Percentiles rank a stretch among this genome's conserved stretches.
phyloP scores from a whole-genome alignment of 2,329 filamentous ascomycete species.

The Fusarium chlamydosporum region DNA sequence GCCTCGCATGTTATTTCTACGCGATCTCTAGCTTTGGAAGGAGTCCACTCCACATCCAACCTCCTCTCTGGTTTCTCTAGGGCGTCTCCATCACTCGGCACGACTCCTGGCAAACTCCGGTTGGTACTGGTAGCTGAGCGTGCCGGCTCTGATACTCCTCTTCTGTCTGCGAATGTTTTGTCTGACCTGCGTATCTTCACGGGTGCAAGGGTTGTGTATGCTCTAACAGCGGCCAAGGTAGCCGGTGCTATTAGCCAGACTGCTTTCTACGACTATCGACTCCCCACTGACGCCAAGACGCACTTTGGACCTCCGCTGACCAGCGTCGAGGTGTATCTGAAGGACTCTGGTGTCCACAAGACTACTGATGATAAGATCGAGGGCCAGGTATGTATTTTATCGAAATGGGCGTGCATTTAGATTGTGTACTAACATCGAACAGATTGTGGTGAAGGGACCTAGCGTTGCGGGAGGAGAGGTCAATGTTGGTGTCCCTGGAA shows the following conservation, averaged over 20 bases:
- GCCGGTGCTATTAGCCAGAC: conserved; percentile 92
- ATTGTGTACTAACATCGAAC: conserved; percentile 24
- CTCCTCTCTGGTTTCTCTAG: conserved; percentile 67
- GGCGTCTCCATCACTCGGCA: conserved; percentile 71
- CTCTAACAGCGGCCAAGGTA: conserved; percentile 84
- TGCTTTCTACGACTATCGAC: conserved; percentile 87
- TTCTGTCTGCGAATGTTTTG: conserved; percentile 77
- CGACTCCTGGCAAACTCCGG: conserved; percentile 79
- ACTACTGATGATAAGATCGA: conserved; percentile 73
- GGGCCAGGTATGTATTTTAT: conserved; percentile 70
- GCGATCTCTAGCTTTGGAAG: conserved; percentile 75
- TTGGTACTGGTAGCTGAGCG: conserved; percentile 85
- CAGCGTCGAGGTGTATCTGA: conserved; percentile 82
- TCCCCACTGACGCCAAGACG: conserved; percentile 56
- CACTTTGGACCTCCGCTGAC: conserved; percentile 90
- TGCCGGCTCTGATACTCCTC: conserved; percentile 71
- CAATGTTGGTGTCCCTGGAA: conserved; percentile 73
- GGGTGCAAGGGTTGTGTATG: conserved; percentile 85
- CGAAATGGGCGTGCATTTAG: no score
- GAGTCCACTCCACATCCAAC: conserved; percentile 75
- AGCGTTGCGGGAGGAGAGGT: conserved; percentile 78
- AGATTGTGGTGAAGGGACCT: conserved; percentile 81
- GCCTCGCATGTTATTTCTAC: conserved; percentile 80
- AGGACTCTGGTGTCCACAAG: conserved; percentile 71
- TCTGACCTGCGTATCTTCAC: conserved; percentile 87